Percentiles rank a stretch among this genome's conserved stretches.
phyloP scores from a whole-genome alignment of 2,329 filamentous ascomycete genomes.

The Canariomyces notabilis region DNA sequence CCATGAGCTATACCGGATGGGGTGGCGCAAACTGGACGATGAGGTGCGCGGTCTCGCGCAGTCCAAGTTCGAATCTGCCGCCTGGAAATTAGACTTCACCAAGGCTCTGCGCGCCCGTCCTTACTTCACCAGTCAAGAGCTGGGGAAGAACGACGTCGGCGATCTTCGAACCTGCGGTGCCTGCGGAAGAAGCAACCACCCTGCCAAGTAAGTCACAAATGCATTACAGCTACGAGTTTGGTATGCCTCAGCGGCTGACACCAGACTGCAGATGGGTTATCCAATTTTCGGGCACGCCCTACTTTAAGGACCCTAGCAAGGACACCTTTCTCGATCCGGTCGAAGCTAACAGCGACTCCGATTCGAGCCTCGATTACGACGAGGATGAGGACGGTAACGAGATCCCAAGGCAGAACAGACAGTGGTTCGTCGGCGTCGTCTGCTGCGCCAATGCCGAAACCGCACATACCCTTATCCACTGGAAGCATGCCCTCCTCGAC shows the following conservation, averaged over 20 bases:
- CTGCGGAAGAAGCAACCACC: constrained; percentile 65
- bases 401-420: constrained; percentile 34
- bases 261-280: constrained; percentile 31
- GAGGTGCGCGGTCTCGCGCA: constrained; percentile 63
- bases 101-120: constrained; percentile 62
- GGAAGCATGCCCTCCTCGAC: constrained; percentile 69
- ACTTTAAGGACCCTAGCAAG: constrained; percentile 47
- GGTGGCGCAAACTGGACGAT: constrained; percentile 67
- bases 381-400: constrained; percentile 36
- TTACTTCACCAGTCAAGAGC: constrained; percentile 45
- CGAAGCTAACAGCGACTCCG: constrained; percentile 30
- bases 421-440: constrained; percentile 36
- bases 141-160: constrained; percentile 32
- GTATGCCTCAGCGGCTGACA: neutral
- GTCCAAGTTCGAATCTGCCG: constrained; percentile 67
- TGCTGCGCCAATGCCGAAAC: constrained; percentile 55
- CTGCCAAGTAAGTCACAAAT: constrained; percentile 51
- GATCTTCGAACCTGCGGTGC: constrained; percentile 54
- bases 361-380: constrained; percentile 11
- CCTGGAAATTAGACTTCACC: constrained; percentile 65
- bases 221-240: neutral
- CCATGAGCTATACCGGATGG: constrained; percentile 60
- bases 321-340: constrained; percentile 53
- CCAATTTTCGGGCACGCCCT: constrained; percentile 59
- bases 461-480: constrained; percentile 68